Conservation (phyloP, 2,329 filamentous ascomycete species). For the Capronia americana region DNA sequence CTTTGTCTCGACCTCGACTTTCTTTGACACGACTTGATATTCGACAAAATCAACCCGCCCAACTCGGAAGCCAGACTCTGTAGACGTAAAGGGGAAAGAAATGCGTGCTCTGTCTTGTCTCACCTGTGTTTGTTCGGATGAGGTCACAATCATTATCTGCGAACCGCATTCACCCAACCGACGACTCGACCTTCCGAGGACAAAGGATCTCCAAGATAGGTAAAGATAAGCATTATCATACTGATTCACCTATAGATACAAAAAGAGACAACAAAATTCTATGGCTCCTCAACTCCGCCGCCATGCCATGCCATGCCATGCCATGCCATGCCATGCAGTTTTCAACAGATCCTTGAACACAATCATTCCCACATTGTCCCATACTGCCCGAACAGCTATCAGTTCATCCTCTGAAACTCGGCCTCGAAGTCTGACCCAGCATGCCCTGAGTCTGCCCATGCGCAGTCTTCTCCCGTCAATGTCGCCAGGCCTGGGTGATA, state of each 20-base stretch:
- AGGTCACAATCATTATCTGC: background rate
- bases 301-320: slow-evolving; percentile 14
- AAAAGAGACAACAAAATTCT: background rate
- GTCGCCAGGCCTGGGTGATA: slow-evolving; percentile 44
- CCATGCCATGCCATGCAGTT: background rate
- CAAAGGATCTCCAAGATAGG: background rate
- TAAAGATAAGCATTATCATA: slow-evolving; percentile 8
- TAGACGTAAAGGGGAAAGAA: background rate
- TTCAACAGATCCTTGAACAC: background rate
- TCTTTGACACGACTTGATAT: background rate
- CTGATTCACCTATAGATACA: slow-evolving; percentile 12
- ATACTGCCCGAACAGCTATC: background rate
- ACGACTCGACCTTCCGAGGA: background rate
- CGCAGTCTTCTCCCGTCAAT: slow-evolving; percentile 45
- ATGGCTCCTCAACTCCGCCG: slow-evolving; percentile 21
- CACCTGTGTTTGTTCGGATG: background rate
- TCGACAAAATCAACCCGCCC: background rate
- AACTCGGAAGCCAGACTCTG: background rate
- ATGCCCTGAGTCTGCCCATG: slow-evolving; percentile 40
- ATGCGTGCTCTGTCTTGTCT: background rate
- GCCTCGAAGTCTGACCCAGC: slow-evolving; percentile 37
- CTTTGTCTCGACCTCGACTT: background rate
- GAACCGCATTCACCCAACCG: background rate
- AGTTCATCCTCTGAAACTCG: slow-evolving; percentile 37
- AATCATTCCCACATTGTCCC: background rate